Evolutionary conservation across 495 filamentous ascomycete genomes (phyloP).

Genomic region (Lasiosphaeriaceae sp.): DNA sequence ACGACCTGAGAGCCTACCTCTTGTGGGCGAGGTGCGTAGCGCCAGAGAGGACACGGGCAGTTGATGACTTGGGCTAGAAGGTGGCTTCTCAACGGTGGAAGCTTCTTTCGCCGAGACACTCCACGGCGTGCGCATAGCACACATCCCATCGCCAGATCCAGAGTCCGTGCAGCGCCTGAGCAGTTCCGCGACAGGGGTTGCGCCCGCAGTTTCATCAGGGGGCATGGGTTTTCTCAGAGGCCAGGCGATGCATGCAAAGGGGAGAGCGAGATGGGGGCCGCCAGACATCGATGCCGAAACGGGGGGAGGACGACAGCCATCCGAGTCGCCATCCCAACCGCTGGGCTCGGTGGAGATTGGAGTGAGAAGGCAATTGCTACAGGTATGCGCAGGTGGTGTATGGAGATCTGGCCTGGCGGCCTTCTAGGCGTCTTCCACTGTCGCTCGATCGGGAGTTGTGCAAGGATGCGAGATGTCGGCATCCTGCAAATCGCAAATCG

Average conservation of each 20-base stretch:
- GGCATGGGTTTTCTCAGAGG: constrained; percentile 5
- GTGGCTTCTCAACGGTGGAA: constrained; percentile 24
- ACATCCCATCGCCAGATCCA: constrained; percentile 19
- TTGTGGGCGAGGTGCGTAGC: constrained; percentile 10
- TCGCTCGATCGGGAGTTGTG: constrained; percentile 5
- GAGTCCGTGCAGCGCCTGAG: constrained; percentile 20
- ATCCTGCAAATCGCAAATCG: neutral
- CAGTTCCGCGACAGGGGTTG: constrained; percentile 17
- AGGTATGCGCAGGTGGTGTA: neutral
- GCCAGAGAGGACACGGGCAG: constrained; percentile 17
- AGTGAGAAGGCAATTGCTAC: neutral
- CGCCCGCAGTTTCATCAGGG: constrained; percentile 26
- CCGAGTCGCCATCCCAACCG: constrained; percentile 5
- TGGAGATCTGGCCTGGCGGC: constrained; percentile 8
- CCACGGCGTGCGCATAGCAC: constrained; percentile 13
- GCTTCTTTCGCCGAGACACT: constrained; percentile 15
- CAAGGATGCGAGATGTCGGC: neutral
- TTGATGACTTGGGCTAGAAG: constrained; percentile 14
- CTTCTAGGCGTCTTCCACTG: constrained; percentile 21
- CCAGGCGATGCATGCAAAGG: constrained; percentile 10
- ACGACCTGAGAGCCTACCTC: constrained; percentile 6
- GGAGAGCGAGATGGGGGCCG: constrained; percentile 9
- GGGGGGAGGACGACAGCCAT: constrained; percentile 7
- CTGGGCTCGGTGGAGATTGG: constrained; percentile 7
- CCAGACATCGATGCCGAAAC: constrained; percentile 11